These are phyloP conservation scores for Starmera caribaea DNA, from an alignment of 805 yeast species.

Conservation along the genomic window DNA sequence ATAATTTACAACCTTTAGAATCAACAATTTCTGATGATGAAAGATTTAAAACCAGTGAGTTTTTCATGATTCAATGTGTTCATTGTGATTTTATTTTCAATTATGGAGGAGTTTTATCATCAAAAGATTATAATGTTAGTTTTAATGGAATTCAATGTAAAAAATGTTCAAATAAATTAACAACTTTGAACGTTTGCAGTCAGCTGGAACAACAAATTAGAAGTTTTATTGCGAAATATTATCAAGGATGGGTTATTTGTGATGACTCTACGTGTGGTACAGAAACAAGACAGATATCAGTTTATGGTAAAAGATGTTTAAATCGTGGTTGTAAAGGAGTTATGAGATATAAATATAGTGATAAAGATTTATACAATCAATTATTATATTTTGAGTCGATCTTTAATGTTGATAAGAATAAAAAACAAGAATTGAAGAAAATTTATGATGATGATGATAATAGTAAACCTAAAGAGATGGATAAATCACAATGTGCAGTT, in stretches of 20 bases:
- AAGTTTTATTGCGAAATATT: constrained; percentile 61
- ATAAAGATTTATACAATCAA: constrained; percentile 79
- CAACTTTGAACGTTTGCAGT: constrained; percentile 46
- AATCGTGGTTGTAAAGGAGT: constrained; percentile 58
- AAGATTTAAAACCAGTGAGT: constrained; percentile 60
- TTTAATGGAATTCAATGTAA: constrained; percentile 66
- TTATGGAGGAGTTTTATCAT: constrained; percentile 68
- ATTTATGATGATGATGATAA: constrained; percentile 29
- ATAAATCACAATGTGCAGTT: constrained; percentile 53
- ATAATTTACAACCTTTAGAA: constrained; percentile 63
- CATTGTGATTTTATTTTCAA: constrained; percentile 48
- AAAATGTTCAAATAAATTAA: constrained; percentile 43
- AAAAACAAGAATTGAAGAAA: constrained; percentile 44
- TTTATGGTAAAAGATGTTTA: constrained; percentile 81
- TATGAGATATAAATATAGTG: constrained; percentile 68
- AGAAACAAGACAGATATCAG: constrained; percentile 76
- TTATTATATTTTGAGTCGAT: constrained; percentile 66
- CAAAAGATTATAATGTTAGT: constrained; percentile 49
- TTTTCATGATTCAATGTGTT: constrained; percentile 45
- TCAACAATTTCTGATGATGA: constrained; percentile 74
- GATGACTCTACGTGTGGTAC: constrained; percentile 78
- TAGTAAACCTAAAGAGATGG: constrained; percentile 22
- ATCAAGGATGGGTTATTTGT: constrained; percentile 80
- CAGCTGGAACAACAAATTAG: constrained; percentile 74
- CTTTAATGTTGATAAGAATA: constrained; percentile 77